These are phyloP conservation scores for Starmerella apis DNA, from an alignment of 805 yeast genomes.

Conservation along the genomic window DNA sequence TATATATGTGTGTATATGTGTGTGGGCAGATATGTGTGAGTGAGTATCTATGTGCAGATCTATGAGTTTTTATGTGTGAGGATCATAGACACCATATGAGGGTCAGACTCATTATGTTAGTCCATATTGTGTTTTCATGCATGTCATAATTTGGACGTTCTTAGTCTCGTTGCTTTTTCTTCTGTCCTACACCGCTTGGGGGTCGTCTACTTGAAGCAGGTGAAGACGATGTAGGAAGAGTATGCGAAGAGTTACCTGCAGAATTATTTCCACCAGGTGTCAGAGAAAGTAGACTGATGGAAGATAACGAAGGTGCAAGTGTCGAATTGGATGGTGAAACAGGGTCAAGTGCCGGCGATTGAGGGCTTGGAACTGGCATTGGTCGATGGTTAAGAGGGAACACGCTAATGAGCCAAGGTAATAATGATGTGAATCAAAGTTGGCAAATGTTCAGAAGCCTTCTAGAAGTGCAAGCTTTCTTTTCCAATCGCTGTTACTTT, in stretches of 20 bases:
- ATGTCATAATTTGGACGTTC: neutral
- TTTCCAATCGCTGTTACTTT: too few species aligned
- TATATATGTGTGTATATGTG: too few species aligned
- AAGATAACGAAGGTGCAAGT: constrained; percentile 16
- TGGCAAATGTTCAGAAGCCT: too few species aligned
- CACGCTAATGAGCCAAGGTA: neutral
- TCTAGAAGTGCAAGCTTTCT: neutral
- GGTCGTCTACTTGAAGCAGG: neutral
- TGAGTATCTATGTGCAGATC: too few species aligned
- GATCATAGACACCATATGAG: too few species aligned
- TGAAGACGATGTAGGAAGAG: neutral
- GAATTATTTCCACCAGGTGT: neutral
- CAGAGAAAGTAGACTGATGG: constrained; percentile 18
- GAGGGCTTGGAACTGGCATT: neutral
- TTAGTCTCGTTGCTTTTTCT: neutral
- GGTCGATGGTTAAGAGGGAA: neutral
- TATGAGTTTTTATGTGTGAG: neutral
- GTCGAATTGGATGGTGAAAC: neutral
- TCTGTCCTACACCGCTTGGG: neutral
- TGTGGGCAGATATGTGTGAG: too few species aligned
- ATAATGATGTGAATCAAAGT: neutral
- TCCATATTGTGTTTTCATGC: too few species aligned
- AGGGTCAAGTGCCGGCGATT: neutral
- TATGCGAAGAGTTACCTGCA: neutral
- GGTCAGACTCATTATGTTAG: too few species aligned